Base-by-base conservation (phyloP, 345 rosid species). In the Gossypium ekmanianum region DNA sequence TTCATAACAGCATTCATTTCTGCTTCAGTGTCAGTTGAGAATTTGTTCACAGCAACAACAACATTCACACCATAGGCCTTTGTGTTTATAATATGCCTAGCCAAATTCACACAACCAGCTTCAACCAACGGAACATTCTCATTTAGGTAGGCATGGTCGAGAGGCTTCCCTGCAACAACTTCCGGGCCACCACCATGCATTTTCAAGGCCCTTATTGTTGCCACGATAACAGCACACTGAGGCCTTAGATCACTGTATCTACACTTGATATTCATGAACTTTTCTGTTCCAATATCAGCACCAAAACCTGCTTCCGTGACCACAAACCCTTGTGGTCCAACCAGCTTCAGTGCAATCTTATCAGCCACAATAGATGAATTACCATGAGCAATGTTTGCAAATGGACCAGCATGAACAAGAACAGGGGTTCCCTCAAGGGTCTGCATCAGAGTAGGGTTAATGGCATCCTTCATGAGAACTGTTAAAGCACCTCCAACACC, bases 241-340 rank as follows among this genome's bases (percentile, higher is more conserved):
- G 98, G 98, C 61, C 77, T 89, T 75, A 95, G 77, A 55, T 97
- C 94, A 58, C 99, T 90, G 79, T 91, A 95, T 52, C 94, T 87
- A 71, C 97, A 91, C 83, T 95, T 95, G 52, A 95, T 95, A 66
- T 95, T 95, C 94, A 95, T 88, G 84, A 95, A 95, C 87, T 95
- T 95, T 79, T 95, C 99, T 13, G 99, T 81, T 68, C 99, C 98
- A 75, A 95, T 95, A 68, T 95, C 99, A 63, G 99, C 86, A 74
- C 99, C 99, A 80, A 95, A 95, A 62, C 99, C 99, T 1, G 99
- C 99, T 87, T 95, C 99, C 12, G 99, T 95, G 43, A 93, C 97
- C 73, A 95, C 99, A 59, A 93, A 95, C 9, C 99, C 99, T 56
- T 94, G 92, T n/a, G 91, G 86, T 76, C 99, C 97, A n/a, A 92